phyloP scores from a whole-genome alignment of 371 early-diverging fungal species.

The Parasitella parasitica region DNA sequence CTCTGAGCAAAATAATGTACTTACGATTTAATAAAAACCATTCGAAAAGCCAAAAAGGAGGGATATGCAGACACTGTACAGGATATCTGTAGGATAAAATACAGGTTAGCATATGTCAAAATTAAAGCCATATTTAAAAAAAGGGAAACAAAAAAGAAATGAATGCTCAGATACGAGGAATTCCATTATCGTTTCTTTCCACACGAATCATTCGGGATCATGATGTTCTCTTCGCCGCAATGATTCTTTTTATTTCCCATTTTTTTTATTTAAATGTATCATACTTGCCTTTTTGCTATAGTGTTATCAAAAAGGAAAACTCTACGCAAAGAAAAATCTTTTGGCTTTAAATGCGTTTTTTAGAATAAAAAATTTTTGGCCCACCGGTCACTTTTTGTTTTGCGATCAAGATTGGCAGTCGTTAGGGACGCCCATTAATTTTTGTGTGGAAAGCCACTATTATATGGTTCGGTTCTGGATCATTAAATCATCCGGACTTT shows the following conservation, averaged over 20 bases:
- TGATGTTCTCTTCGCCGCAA: conserved; percentile 29
- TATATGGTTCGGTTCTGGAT: not conserved
- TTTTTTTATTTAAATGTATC: not conserved
- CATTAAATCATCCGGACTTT: not conserved
- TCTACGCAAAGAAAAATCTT: not conserved
- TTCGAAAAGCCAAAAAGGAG: not conserved
- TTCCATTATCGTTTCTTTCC: conserved; percentile 35
- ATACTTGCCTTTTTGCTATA: conserved; percentile 22
- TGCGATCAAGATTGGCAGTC: not conserved
- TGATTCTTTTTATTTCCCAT: conserved; percentile 1
- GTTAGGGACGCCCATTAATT: not conserved
- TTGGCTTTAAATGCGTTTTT: not conserved
- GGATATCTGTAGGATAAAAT: not conserved
- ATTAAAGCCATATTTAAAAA: not conserved
- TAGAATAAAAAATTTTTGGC: conserved; percentile 14
- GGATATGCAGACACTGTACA: not conserved
- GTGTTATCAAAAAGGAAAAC: not conserved
- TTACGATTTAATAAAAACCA: conserved; percentile 18
- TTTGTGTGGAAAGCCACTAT: not conserved
- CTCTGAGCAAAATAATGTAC: not conserved
- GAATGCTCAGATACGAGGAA: conserved; percentile 41
- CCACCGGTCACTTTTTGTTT: not conserved
- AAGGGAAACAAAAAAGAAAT: conserved; percentile 2
- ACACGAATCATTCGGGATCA: conserved; percentile 28
- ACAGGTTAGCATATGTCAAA: not conserved